Conservation (phyloP, 805 yeast species). For the Yamadazyma nakazawae region DNA sequence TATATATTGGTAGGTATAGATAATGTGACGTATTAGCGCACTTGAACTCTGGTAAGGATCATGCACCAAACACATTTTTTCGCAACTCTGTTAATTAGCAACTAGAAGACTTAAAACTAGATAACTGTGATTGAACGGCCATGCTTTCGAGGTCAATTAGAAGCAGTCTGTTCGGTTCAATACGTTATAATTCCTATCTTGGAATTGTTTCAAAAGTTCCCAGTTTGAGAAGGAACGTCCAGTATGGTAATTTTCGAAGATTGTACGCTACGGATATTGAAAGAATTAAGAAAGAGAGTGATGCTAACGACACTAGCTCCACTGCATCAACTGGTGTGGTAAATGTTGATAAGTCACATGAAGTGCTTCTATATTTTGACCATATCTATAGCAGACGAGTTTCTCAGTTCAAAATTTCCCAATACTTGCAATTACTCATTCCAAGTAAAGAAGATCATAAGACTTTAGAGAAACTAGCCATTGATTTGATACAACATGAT, state of each 20-base stretch:
- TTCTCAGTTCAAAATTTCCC: conserved; percentile 22
- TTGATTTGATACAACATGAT: conserved; percentile 10
- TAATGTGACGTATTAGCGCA: background rate
- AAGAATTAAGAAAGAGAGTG: conserved; percentile 29
- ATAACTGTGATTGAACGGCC: background rate
- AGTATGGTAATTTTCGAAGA: too few relatives aligned
- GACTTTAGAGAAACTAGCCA: conserved; percentile 18
- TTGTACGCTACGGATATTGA: conserved; percentile 24
- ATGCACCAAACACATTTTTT: background rate
- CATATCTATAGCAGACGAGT: conserved; percentile 31
- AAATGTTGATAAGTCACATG: conserved; percentile 27
- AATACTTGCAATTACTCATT: conserved; percentile 18
- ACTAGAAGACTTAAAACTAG: background rate
- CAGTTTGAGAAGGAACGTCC: too few relatives aligned
- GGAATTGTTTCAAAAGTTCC: background rate
- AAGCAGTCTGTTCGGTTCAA: background rate
- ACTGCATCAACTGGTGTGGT: conserved; percentile 42
- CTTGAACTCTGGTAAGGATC: background rate
- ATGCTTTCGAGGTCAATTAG: background rate
- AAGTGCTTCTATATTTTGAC: conserved; percentile 36
- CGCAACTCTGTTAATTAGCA: background rate
- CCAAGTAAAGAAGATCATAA: conserved; percentile 17
- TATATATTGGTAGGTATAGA: background rate
- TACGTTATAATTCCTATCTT: background rate
- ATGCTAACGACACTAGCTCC: conserved; percentile 21